These are phyloP conservation scores for Thuja plicata DNA, from an alignment of 83 land plant species.

Conservation along the genomic window DNA sequence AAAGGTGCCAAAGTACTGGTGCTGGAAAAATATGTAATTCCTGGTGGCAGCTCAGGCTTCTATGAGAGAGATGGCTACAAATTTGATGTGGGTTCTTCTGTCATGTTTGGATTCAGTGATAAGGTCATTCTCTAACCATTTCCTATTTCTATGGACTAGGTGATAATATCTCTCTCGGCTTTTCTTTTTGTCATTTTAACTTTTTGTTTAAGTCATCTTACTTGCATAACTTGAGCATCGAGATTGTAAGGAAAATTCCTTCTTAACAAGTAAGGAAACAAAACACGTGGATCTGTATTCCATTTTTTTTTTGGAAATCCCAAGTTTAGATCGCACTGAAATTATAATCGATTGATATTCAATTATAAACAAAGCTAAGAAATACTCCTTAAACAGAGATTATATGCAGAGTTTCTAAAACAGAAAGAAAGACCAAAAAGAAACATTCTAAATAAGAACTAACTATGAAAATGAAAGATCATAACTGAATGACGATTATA, in stretches of 20 bases:
- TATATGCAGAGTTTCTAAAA: too few species aligned
- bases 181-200: background rate
- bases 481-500: too few species aligned
- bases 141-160: background rate
- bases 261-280: background rate
- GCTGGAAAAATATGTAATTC: constrained; percentile 95
- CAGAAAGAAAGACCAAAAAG: too few species aligned
- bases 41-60: constrained; percentile 96
- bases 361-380: too few species aligned
- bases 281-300: background rate
- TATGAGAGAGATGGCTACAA: constrained; percentile 86
- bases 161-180: background rate
- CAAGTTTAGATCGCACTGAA: background rate
- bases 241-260: background rate
- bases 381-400: too few species aligned
- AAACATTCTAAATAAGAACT: too few species aligned
- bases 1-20: constrained; percentile 91
- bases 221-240: background rate
- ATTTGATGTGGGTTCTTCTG: constrained; percentile 98
- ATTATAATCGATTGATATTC: too few species aligned
- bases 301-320: background rate
- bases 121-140: constrained; percentile 51
- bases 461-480: too few species aligned
- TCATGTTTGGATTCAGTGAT: constrained; percentile 98
- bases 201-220: background rate